Evolutionary conservation across 2,329 filamentous ascomycete species (phyloP), one percentile per base, ranked within the genome.

Genomic region (Cercospora janseana): DNA sequence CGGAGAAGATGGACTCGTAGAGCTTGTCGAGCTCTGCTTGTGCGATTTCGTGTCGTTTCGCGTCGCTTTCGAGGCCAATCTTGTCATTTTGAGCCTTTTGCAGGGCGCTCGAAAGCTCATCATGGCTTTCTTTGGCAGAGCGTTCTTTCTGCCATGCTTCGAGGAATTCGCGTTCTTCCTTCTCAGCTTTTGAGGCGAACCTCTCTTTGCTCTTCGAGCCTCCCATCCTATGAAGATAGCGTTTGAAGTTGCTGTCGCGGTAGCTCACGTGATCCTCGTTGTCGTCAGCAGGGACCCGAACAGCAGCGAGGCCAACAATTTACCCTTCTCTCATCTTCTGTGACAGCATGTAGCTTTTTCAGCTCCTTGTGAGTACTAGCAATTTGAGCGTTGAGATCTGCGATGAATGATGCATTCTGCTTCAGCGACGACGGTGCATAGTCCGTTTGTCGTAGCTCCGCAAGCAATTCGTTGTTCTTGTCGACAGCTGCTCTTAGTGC

Each of bases 131-230:
- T 37, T 73, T 70, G 32, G 74, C 72, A 18, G 73, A 69, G 18
- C 76, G 70, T 50, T 76, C 70, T 23, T 73, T 64, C 51, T 79
- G 74, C 38, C 79, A 69, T 0, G 73, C 78, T 37, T 78, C 73
- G 20, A 79, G 70, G 62, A 80, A 82, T 54, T 81, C 78, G 34
- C 68, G 65, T 62, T 81, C 78, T 62, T 81, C 79, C 54, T 76
- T 78, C 41, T 72, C 71, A 10, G 77, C 75, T 42, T 70, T 72
- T n/a, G 71, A 70, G 12, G 69, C 66, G 55, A 78, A 79, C 43
- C 73, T 73, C n/a, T 72, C 74, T 24, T 61, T 48, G 13, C 63
- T 60, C 32, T 70, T 70, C 54, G 74, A 74, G 21, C 79, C 75
- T 4, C 72, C 69, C 7, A 78, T 67, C 51, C 73, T 77, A 69